These are phyloP conservation scores for Xylariaceae sp. DNA, from an alignment of 2,329 filamentous ascomycete genomes.

Conservation along the genomic window DNA sequence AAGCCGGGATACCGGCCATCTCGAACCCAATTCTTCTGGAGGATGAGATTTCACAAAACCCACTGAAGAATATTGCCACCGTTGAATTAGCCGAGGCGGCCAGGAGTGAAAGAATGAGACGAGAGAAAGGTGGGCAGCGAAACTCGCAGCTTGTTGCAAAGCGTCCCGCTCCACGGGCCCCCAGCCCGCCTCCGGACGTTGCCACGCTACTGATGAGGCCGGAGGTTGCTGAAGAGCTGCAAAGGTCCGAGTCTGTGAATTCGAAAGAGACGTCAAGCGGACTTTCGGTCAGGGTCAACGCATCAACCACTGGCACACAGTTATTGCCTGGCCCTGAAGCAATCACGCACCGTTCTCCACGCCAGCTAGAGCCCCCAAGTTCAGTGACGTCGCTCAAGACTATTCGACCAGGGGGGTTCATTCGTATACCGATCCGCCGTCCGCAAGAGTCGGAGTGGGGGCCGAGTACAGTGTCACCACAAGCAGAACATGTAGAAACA, in stretches of 20 bases:
- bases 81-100: slow-evolving; percentile 46
- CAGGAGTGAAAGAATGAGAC: slow-evolving; percentile 40
- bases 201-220: slow-evolving; percentile 34
- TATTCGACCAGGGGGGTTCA: slow-evolving; percentile 25
- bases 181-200: slow-evolving; percentile 27
- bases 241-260: slow-evolving; percentile 23
- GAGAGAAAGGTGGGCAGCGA: slow-evolving; percentile 29
- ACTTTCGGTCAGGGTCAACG: slow-evolving; percentile 32
- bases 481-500: slow-evolving; percentile 32
- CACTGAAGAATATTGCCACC: slow-evolving; percentile 32
- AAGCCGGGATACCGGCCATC: slow-evolving; percentile 40
- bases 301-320: slow-evolving; percentile 42
- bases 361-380: slow-evolving; percentile 26
- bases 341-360: slow-evolving; percentile 47
- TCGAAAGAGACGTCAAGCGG: slow-evolving; percentile 20
- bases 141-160: slow-evolving; percentile 31
- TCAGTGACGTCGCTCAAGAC: slow-evolving; percentile 22
- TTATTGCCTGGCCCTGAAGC: slow-evolving; percentile 47
- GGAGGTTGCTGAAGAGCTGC: slow-evolving; percentile 32
- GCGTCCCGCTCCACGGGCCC: slow-evolving; percentile 34
- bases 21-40: slow-evolving; percentile 42
- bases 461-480: slow-evolving; percentile 22
- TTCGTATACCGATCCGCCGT: slow-evolving; percentile 32
- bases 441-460: slow-evolving; percentile 31
- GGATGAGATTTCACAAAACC: slow-evolving; percentile 21